These are phyloP conservation scores for Verticillium zaregamsianum DNA, from an alignment of 2,329 filamentous ascomycete species.

Conservation along the genomic window DNA sequence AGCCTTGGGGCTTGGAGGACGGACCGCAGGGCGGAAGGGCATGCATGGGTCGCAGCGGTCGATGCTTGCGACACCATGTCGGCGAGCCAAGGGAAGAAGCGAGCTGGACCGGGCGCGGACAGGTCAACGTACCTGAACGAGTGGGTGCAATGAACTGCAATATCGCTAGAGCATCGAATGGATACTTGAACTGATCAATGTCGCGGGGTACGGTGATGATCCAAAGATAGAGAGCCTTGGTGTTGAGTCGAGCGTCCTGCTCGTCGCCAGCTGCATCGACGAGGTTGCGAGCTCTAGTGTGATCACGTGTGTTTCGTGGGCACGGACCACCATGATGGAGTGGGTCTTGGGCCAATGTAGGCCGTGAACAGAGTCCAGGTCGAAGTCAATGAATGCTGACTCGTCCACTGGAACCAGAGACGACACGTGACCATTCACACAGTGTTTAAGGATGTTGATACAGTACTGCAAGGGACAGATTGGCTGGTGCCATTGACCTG, in stretches of 20 bases:
- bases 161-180: constrained; percentile 32
- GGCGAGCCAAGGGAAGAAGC: not conserved
- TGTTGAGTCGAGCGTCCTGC: constrained; percentile 5
- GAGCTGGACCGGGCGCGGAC: constrained; percentile 10
- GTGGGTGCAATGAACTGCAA: constrained; percentile 24
- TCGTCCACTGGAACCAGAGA: not conserved
- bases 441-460: not conserved
- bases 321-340: not conserved
- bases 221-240: constrained; percentile 13
- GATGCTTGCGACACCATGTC: not conserved
- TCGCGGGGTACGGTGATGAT: constrained; percentile 26
- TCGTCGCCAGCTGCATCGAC: constrained; percentile 6
- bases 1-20: not conserved
- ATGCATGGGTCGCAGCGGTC: constrained; percentile 3
- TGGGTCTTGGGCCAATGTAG: not conserved
- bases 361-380: too few relatives aligned
- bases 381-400: not conserved
- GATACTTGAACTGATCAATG: constrained; percentile 34
- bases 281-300: constrained; percentile 13
- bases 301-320: constrained; percentile 10
- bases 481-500: not conserved
- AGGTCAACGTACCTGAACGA: constrained; percentile 27
- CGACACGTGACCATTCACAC: not conserved
- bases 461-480: not conserved
- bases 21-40: constrained; percentile 13